Evolutionary conservation across 1,284 basidiomycete species (phyloP).

Genomic region (Cryptococcus maquisensis): DNA sequence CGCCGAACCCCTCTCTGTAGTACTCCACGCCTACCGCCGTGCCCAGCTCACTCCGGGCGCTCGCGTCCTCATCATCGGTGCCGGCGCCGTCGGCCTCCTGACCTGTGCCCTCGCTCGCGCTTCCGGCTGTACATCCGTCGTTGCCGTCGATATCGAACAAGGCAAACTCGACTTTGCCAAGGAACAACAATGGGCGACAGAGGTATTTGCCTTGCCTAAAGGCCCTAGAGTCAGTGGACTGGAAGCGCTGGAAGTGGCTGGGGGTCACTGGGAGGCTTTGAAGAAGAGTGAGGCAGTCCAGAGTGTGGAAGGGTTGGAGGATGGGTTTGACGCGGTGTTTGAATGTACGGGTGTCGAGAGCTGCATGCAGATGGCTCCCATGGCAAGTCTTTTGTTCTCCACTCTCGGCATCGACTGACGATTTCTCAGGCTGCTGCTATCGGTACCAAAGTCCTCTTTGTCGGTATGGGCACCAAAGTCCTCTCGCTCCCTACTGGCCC

Average conservation of each 20-base stretch:
- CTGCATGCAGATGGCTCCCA: constrained; percentile 80
- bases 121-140: constrained; percentile 64
- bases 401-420: neutral
- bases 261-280: constrained; percentile 56
- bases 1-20: constrained; percentile 85
- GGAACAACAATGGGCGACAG: constrained; percentile 68
- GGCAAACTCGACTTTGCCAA: constrained; percentile 72
- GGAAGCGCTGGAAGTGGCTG: constrained; percentile 64
- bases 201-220: constrained; percentile 63
- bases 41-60: constrained; percentile 60
- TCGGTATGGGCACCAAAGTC: constrained; percentile 90
- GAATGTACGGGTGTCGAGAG: constrained; percentile 93
- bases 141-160: constrained; percentile 80
- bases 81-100: constrained; percentile 86
- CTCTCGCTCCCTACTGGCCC: constrained; percentile 75
- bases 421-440: constrained; percentile 63
- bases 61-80: constrained; percentile 80
- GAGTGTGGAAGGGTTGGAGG: constrained; percentile 52
- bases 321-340: constrained; percentile 86
- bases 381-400: constrained; percentile 57
- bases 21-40: constrained; percentile 75
- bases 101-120: constrained; percentile 73
- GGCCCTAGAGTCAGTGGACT: constrained; percentile 53
- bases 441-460: constrained; percentile 83
- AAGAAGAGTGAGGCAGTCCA: constrained; percentile 25